A percentile compares a stretch with the other conserved stretches of the same genome.
These are phyloP conservation scores for Hypoxylon rubiginosum DNA, from an alignment of 2,329 filamentous ascomycete species.

Conservation along the genomic window DNA sequence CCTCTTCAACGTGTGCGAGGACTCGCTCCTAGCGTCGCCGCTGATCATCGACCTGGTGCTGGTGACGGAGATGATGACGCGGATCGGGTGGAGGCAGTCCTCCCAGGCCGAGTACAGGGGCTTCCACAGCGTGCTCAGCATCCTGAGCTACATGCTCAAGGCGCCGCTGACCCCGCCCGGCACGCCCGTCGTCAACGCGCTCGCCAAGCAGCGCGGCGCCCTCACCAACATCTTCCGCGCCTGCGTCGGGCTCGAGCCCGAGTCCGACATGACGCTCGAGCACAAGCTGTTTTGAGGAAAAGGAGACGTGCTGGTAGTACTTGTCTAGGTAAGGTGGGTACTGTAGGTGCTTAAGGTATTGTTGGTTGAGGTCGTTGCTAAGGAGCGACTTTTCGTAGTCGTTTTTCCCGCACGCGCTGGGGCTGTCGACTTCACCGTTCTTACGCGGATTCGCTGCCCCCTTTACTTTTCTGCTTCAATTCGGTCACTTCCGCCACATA, in stretches of 20 bases:
- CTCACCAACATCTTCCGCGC: constrained; percentile 99
- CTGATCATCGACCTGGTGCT: constrained; percentile 97
- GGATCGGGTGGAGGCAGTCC: constrained; percentile 86
- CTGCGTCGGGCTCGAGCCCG: constrained; percentile 94
- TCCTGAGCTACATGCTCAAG: constrained; percentile 99
- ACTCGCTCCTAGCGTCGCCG: constrained; percentile 94
- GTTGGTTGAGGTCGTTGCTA: no score
- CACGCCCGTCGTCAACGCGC: constrained; percentile 93
- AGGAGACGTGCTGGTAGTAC: constrained; percentile 47
- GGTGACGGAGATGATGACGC: constrained; percentile 97
- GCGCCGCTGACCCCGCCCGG: constrained; percentile 94
- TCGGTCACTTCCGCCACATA: constrained; percentile 3
- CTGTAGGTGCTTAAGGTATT: no score
- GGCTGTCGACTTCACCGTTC: not conserved
- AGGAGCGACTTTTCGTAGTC: not conserved
- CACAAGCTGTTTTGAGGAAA: constrained; percentile 99
- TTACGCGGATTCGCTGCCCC: not conserved
- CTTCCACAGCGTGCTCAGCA: constrained; percentile 97
- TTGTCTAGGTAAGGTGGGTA: no score
- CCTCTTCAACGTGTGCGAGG: constrained; percentile 99
- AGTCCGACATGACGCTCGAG: constrained; percentile 99
- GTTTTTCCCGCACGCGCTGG: not conserved
- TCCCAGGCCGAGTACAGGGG: constrained; percentile 79
- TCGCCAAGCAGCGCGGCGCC: constrained; percentile 95
- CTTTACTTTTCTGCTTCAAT: not conserved